phyloP scores from a whole-genome alignment of 768 basidiomycete genomes.

The Mycena haematopus region DNA sequence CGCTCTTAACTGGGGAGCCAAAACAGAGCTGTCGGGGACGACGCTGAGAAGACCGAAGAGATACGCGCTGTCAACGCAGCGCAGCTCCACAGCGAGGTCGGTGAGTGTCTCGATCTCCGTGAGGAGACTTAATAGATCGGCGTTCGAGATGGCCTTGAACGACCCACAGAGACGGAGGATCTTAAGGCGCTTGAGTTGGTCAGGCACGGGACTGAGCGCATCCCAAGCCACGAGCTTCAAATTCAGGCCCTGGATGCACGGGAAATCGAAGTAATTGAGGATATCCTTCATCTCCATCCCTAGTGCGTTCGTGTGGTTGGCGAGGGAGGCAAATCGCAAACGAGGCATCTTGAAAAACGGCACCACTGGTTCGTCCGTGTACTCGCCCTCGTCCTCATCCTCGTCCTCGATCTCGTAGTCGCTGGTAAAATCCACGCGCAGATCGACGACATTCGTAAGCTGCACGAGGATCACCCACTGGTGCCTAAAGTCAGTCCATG shows the following conservation, averaged over 20 bases:
- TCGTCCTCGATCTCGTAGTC: no score
- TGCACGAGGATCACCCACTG: constrained; percentile 2
- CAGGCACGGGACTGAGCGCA: not conserved
- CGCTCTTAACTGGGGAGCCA: not conserved
- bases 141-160: constrained; percentile 1
- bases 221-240: not conserved
- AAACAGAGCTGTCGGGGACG: not conserved
- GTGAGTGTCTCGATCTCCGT: not conserved
- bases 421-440: constrained; percentile 2
- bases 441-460: constrained; percentile 1
- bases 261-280: constrained; percentile 5
- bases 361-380: not conserved
- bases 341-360: constrained; percentile 4
- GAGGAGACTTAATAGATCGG: not conserved
- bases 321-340: constrained; percentile 7
- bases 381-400: no score
- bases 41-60: constrained; percentile 2
- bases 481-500: not conserved
- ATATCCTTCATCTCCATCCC: not conserved
- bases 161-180: constrained; percentile 8
- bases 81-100: constrained; percentile 4
- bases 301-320: not conserved
- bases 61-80: not conserved
- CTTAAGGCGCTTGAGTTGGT: not conserved
- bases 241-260: constrained; percentile 2